phyloP scores from a whole-genome alignment of 306 rosid species.

The Hylodesmum podocarpum region DNA sequence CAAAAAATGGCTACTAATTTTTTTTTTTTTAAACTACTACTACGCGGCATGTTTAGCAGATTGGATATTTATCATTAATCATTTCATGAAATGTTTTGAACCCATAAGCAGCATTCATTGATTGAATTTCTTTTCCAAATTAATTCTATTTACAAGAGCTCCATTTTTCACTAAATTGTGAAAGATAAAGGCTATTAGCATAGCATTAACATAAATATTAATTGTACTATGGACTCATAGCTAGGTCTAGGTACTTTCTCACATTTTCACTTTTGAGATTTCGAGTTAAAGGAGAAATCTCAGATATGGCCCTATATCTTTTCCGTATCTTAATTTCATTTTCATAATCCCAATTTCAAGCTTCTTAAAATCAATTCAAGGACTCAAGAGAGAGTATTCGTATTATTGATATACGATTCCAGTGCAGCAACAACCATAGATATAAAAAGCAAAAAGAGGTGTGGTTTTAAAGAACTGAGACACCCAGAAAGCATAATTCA shows the following conservation, averaged over 20 bases:
- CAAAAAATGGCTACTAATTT: too few relatives aligned
- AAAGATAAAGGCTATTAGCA: background rate
- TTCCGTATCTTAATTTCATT: constrained; percentile 1
- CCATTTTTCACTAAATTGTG: background rate
- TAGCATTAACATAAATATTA: background rate
- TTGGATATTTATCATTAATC: background rate
- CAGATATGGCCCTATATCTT: background rate
- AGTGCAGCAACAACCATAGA: constrained; percentile 29
- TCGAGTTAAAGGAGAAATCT: background rate
- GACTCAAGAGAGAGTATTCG: background rate
- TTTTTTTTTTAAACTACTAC: too few relatives aligned
- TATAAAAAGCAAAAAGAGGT: constrained; percentile 21
- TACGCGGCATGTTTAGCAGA: background rate
- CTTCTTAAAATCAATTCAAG: background rate
- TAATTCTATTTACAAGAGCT: background rate
- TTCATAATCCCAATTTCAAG: background rate
- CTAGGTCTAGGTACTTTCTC: background rate
- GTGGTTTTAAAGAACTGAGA: constrained; percentile 24
- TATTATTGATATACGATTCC: constrained; percentile 28
- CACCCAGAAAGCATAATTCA: constrained; percentile 36
- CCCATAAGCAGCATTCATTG: background rate
- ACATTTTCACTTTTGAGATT: background rate
- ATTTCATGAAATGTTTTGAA: background rate
- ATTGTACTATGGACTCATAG: background rate
- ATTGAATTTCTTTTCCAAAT: background rate